Percentiles rank a stretch among this genome's conserved stretches.
These are phyloP conservation scores for Dipteronia dyeriana DNA, from an alignment of 345 rosid species.

Conservation along the genomic window DNA sequence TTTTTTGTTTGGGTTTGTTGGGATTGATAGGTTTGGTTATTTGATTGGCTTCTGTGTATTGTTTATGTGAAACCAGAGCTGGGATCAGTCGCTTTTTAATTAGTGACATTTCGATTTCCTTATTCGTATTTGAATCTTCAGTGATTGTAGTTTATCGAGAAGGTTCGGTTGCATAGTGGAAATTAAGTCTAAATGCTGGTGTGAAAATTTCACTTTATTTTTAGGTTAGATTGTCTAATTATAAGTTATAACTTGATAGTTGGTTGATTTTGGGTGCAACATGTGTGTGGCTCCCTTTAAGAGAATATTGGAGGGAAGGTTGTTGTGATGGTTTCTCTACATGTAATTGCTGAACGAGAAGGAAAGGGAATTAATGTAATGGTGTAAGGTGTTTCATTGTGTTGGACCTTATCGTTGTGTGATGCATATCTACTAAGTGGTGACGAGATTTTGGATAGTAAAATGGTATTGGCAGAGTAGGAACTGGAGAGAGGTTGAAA, in stretches of 20 bases:
- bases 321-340: no score
- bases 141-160: not conserved
- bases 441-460: not conserved
- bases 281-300: not conserved
- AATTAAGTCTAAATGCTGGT: not conserved
- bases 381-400: not conserved
- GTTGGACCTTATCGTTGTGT: not conserved
- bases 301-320: no score
- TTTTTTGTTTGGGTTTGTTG: not conserved
- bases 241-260: not conserved
- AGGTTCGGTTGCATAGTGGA: not conserved
- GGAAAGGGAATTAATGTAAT: no score
- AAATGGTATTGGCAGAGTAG: not conserved
- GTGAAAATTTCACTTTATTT: not conserved
- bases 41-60: not conserved
- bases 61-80: not conserved
- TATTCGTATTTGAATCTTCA: not conserved
- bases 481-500: not conserved
- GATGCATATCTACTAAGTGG: not conserved
- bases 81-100: not conserved
- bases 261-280: not conserved
- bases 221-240: not conserved
- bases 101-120: not conserved
- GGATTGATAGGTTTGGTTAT: slow-evolving; percentile 1
- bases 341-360: no score